These are phyloP conservation scores for Lantana camara DNA, from an alignment of 257 asterid species.

Conservation along the genomic window DNA sequence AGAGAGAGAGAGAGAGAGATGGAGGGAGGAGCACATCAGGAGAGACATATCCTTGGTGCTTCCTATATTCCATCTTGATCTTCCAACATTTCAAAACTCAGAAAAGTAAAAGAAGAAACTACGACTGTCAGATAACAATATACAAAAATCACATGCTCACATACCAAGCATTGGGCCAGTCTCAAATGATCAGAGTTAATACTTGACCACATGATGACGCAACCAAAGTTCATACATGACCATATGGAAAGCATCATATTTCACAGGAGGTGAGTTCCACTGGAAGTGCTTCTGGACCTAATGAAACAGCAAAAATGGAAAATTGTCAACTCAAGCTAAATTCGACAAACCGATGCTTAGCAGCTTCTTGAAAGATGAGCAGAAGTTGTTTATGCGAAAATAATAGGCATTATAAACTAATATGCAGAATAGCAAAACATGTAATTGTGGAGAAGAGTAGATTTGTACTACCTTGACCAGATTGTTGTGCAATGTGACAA, in stretches of 20 bases:
- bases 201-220: conserved; percentile 87
- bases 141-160: conserved; percentile 51
- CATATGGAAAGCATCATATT: conserved; percentile 89
- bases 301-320: conserved; percentile 15
- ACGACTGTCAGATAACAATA: conserved; percentile 27
- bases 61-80: conserved; percentile 21
- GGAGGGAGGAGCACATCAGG: too few relatives aligned
- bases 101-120: conserved; percentile 32
- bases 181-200: conserved; percentile 39
- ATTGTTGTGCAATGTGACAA: conserved; percentile 77
- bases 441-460: background rate
- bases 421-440: background rate
- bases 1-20: conserved; percentile 2
- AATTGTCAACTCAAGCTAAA: background rate
- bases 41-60: background rate
- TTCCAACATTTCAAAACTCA: conserved; percentile 9
- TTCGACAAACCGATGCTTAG: background rate
- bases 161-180: conserved; percentile 15
- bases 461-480: conserved; percentile 85
- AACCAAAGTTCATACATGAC: conserved; percentile 97
- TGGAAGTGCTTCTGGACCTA: conserved; percentile 95
- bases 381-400: background rate
- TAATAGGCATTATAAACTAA: background rate
- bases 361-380: background rate
- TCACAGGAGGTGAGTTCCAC: conserved; percentile 86